Evolutionary conservation across 371 early-diverging fungal genomes (phyloP).

Genomic region (Apophysomyces trapeziformis): DNA sequence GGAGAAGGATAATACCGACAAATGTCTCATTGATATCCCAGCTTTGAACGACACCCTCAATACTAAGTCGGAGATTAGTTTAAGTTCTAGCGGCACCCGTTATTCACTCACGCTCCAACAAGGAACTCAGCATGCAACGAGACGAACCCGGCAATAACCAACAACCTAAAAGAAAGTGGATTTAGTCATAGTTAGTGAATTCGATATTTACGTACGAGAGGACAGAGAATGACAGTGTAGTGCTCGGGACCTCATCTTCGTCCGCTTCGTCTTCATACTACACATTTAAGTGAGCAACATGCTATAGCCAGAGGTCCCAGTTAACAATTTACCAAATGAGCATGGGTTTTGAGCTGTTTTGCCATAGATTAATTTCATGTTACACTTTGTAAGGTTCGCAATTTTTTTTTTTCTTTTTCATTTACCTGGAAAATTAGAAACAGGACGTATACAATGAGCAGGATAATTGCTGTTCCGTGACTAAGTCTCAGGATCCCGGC

Average conservation of each 20-base stretch:
- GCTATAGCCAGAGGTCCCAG: not conserved
- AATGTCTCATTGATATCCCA: constrained; percentile 77
- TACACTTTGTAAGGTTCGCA: not conserved
- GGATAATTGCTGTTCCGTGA: constrained; percentile 73
- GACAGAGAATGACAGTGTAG: constrained; percentile 52
- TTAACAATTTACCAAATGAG: constrained; percentile 50
- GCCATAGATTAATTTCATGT: not conserved
- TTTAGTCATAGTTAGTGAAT: not conserved
- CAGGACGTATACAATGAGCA: constrained; percentile 74
- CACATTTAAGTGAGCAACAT: not conserved
- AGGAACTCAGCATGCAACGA: constrained; percentile 83
- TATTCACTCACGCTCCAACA: constrained; percentile 59
- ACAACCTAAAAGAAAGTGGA: constrained; percentile 33
- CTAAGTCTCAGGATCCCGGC: constrained; percentile 62
- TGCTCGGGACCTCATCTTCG: constrained; percentile 53
- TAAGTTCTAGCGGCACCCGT: not conserved
- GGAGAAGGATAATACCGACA: constrained; percentile 86
- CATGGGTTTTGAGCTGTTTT: constrained; percentile 68
- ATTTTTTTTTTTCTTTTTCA: constrained; percentile 10
- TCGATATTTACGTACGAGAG: constrained; percentile 26
- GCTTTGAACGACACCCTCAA: constrained; percentile 72
- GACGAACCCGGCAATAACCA: constrained; percentile 60
- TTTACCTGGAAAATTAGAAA: constrained; percentile 76
- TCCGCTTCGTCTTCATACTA: constrained; percentile 55
- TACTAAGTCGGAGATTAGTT: constrained; percentile 39